These are phyloP conservation scores for Udeniomyces megalosporus DNA, from an alignment of 768 basidiomycete species.

Conservation along the genomic window DNA sequence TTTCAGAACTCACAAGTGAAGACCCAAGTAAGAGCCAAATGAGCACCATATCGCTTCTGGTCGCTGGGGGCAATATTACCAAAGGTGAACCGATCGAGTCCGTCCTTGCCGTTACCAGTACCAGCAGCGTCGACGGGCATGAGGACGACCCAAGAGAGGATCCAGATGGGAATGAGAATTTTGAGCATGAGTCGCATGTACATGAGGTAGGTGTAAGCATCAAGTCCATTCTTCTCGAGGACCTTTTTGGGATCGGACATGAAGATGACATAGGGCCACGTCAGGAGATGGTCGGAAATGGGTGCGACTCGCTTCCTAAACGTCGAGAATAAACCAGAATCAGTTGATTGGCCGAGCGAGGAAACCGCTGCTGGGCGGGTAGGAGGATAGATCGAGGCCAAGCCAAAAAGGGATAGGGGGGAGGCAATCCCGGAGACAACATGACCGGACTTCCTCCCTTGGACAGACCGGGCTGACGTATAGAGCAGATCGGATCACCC, in stretches of 20 bases:
- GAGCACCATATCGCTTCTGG: slow-evolving; percentile 53
- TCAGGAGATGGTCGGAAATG: slow-evolving; percentile 38
- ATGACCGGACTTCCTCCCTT: no score
- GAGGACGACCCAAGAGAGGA: slow-evolving; percentile 70
- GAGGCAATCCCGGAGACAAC: no score
- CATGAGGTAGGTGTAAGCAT: slow-evolving; percentile 86
- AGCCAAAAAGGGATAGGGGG: no score
- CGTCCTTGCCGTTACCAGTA: slow-evolving; percentile 37
- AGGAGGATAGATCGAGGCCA: no score
- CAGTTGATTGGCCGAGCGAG: no score
- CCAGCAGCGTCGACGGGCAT: slow-evolving; percentile 50
- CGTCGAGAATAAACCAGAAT: no score
- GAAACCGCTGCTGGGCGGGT: no score
- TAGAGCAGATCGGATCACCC: no score
- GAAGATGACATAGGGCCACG: slow-evolving; percentile 54
- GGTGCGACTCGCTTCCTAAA: slow-evolving; percentile 44
- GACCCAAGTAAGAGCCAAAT: slow-evolving; percentile 55
- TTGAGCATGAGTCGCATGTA: slow-evolving; percentile 70
- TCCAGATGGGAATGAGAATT: slow-evolving; percentile 77
- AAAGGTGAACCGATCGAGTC: slow-evolving; percentile 58
- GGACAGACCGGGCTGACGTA: no score
- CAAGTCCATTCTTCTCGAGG: slow-evolving; percentile 53
- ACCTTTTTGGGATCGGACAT: slow-evolving; percentile 36
- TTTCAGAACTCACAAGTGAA: slow-evolving; percentile 48
- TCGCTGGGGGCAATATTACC: slow-evolving; percentile 50